Percentiles rank a stretch among this genome's conserved stretches.
Evolutionary conservation across 2,329 filamentous ascomycete species (phyloP).

Genomic region (Clonostachys sp.): DNA sequence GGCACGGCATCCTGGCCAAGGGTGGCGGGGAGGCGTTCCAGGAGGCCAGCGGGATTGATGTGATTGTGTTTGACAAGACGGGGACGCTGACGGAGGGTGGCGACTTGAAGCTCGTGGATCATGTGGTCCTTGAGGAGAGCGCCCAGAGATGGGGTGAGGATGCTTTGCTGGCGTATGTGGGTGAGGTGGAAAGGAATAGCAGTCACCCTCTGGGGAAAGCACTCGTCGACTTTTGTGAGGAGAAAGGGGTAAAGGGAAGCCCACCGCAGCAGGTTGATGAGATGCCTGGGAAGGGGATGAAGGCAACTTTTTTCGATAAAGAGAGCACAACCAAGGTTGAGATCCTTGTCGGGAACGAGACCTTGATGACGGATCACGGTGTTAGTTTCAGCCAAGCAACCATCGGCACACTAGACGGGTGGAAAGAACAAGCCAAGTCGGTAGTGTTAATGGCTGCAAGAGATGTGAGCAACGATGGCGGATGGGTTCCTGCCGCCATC

Average conservation of each 20-base stretch:
- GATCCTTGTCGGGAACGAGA: neutral
- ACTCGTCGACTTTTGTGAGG: slow-evolving; percentile 21
- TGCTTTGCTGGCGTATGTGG: slow-evolving; percentile 19
- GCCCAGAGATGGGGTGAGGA: slow-evolving; percentile 10
- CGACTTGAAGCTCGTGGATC: slow-evolving; percentile 49
- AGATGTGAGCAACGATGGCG: slow-evolving; percentile 14
- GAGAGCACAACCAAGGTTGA: neutral
- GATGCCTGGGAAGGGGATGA: neutral
- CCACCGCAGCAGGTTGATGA: neutral
- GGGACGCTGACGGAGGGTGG: slow-evolving; percentile 65
- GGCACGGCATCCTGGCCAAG: slow-evolving; percentile 76
- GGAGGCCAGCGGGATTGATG: slow-evolving; percentile 63
- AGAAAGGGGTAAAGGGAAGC: neutral
- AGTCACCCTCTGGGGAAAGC: slow-evolving; percentile 56
- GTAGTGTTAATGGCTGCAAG: neutral
- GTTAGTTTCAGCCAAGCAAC: neutral
- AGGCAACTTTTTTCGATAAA: neutral
- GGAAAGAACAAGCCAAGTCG: neutral
- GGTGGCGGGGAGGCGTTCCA: slow-evolving; percentile 77
- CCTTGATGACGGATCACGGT: neutral
- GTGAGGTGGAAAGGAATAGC: slow-evolving; percentile 51
- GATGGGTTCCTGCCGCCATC: slow-evolving; percentile 1
- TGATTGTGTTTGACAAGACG: slow-evolving; percentile 74
- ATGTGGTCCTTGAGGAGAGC: slow-evolving; percentile 26
- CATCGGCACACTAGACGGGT: neutral